Base-by-base conservation (phyloP, 208 protist species). In the Kentomonas sorsogonicus region DNA sequence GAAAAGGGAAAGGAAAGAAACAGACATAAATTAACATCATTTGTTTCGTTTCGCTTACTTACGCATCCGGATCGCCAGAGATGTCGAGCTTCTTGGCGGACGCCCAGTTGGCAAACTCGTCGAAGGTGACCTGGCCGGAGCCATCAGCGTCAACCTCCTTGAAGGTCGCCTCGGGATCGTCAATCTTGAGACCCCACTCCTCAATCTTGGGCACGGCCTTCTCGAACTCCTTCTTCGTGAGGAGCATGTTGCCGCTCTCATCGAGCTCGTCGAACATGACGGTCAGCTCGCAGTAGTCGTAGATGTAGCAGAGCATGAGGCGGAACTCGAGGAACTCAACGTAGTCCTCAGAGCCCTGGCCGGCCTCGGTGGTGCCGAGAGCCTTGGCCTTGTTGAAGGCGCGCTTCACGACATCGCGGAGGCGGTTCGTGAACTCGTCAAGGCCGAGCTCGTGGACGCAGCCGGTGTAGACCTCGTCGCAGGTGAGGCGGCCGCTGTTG, bases 201-300 rank as follows among this genome's bases (percentile, higher is more conserved):
- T 52, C 54, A 3, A 92, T 57, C 65, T 77, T 79, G 6, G 77
- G 70, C 3, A 71, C 62, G n/a, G 78, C 80, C 22, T 56, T 55
- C 60, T 65, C 62, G 65, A 93, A 86, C 66, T 93, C 86, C 25
- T 77, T 60, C 40, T 69, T 46, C 62, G 74, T 66, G 31, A 93
- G 52, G 29, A 86, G 61, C 54, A 67, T 63, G 57, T 90, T 84
- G 47, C 82, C 79, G 26, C 72, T 77, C 29, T 68, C 77, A 63
- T 88, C 82, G 50, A 93, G 81, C 63, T 77, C 60, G 59, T 88
- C 82, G 60, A 93, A 86, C 75, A 93, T 89, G 26, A 86, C 60
- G 4, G 71, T 82, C 62, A 93, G 72, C 56, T 77, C 53, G 29
- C 76, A 77, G 62, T 67, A 73, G 66, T 77, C 60, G 63, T 75